Percentiles rank a stretch among this genome's conserved stretches.
phyloP scores from a whole-genome alignment of 768 basidiomycete genomes.

The Rickenella mellea region DNA sequence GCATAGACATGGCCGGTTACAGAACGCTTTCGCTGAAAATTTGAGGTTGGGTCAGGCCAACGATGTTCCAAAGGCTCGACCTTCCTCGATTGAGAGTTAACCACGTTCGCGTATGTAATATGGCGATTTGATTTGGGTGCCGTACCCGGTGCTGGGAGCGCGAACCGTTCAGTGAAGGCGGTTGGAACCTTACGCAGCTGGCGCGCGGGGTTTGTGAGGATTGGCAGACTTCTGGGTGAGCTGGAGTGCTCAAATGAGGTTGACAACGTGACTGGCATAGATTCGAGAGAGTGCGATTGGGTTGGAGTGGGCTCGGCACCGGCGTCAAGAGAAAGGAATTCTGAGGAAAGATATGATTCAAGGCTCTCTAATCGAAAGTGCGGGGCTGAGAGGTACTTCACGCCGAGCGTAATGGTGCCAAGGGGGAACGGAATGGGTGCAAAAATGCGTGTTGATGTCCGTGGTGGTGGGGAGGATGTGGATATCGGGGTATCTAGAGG shows the following conservation, averaged over 20 bases:
- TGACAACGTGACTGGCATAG: too few species aligned
- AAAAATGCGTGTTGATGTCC: slow-evolving; percentile 50
- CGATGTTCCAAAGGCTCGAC: too few species aligned
- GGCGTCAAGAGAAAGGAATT: slow-evolving; percentile 61
- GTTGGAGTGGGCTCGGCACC: slow-evolving; percentile 65
- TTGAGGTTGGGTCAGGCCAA: too few species aligned
- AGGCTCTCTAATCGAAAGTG: slow-evolving; percentile 68
- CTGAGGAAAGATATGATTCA: slow-evolving; percentile 65
- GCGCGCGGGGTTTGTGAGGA: slow-evolving; percentile 35
- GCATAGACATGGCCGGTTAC: too few species aligned
- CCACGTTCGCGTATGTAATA: too few species aligned
- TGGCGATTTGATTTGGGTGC: too few species aligned
- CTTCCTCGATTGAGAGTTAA: too few species aligned
- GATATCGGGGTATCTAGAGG: slow-evolving; percentile 30
- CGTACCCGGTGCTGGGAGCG: too few species aligned
- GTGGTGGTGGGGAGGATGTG: slow-evolving; percentile 27
- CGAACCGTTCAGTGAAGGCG: too few species aligned
- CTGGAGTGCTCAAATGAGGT: too few species aligned
- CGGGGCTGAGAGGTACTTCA: slow-evolving; percentile 57
- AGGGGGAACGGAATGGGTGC: slow-evolving; percentile 57
- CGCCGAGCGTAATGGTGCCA: slow-evolving; percentile 53
- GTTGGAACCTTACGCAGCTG: too few species aligned
- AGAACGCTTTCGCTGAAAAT: too few species aligned
- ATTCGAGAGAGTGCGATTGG: slow-evolving; percentile 50
- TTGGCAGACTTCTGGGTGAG: slow-evolving; percentile 30